Evolutionary conservation across 2,329 filamentous ascomycete genomes (phyloP).

Genomic region (Calonectria hawksworthii): DNA sequence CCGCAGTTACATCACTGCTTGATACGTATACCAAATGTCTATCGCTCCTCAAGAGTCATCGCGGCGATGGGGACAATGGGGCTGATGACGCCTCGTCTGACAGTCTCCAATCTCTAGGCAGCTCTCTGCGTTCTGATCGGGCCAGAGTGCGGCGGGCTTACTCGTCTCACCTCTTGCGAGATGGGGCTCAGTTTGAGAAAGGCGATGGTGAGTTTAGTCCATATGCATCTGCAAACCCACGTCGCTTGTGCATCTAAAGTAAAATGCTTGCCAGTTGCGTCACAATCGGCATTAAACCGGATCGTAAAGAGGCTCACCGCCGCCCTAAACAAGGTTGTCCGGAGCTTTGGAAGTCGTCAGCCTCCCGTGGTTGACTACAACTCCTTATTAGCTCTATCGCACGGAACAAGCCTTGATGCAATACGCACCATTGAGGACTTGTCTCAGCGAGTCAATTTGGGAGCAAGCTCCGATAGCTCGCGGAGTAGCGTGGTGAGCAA

Average conservation of each 20-base stretch:
- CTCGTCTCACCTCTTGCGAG: constrained; percentile 54
- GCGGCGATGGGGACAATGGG: constrained; percentile 31
- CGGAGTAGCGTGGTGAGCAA: constrained; percentile 35
- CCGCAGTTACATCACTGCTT: constrained; percentile 59
- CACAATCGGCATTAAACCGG: constrained; percentile 55
- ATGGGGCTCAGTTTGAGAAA: constrained; percentile 58
- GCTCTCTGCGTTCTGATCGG: constrained; percentile 56
- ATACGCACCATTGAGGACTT: constrained; percentile 64
- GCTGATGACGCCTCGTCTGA: constrained; percentile 41
- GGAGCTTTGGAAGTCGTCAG: constrained; percentile 49
- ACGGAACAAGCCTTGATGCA: constrained; percentile 62
- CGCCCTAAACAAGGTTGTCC: constrained; percentile 57
- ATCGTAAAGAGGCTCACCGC: constrained; percentile 59
- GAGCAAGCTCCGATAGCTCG: constrained; percentile 32
- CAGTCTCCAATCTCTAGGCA: constrained; percentile 47
- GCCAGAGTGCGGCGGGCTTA: constrained; percentile 60
- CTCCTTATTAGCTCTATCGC: constrained; percentile 62
- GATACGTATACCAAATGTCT: constrained; percentile 63
- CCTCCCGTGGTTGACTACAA: constrained; percentile 57
- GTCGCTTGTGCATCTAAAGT: constrained; percentile 33
- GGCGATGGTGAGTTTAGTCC: constrained; percentile 61
- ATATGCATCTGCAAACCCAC: constrained; percentile 21
- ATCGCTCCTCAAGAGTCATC: constrained; percentile 55
- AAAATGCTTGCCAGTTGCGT: constrained; percentile 48
- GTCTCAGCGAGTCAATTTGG: constrained; percentile 51